These are phyloP conservation scores for Dendryphion nanum DNA, from an alignment of 2,329 filamentous ascomycete species.

Conservation along the genomic window DNA sequence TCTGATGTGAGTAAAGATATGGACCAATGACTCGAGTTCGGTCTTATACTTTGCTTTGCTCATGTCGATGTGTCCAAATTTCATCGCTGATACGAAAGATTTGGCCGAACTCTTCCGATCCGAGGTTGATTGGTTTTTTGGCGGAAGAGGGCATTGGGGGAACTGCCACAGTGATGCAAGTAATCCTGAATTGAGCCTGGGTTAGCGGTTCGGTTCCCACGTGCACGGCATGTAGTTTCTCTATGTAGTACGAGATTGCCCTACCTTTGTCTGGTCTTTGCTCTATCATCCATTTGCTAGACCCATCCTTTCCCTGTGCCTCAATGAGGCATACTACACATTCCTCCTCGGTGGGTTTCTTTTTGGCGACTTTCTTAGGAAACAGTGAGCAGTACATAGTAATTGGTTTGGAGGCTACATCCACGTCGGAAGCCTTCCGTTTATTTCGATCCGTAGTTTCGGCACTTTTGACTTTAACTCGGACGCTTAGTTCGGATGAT, in stretches of 20 bases:
- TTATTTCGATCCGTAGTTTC: slow-evolving; percentile 11
- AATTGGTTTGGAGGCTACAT: slow-evolving; percentile 11
- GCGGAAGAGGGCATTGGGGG: slow-evolving; percentile 23
- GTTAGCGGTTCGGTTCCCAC: neutral
- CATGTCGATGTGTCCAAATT: slow-evolving; percentile 9
- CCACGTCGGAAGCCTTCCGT: slow-evolving; percentile 17
- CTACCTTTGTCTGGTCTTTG: slow-evolving; percentile 36
- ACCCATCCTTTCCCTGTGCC: slow-evolving; percentile 6
- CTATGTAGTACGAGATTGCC: too few species aligned
- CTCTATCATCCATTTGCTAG: slow-evolving; percentile 34
- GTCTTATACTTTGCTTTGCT: slow-evolving; percentile 14
- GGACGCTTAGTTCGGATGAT: slow-evolving; percentile 8
- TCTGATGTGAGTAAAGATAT: slow-evolving; percentile 36
- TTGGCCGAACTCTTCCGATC: slow-evolving; percentile 24
- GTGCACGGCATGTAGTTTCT: neutral
- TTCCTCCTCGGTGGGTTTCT: slow-evolving; percentile 33
- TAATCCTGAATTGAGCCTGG: slow-evolving; percentile 7
- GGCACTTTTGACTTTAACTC: slow-evolving; percentile 5
- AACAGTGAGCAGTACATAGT: slow-evolving; percentile 33
- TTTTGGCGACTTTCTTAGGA: slow-evolving; percentile 35
- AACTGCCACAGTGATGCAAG: slow-evolving; percentile 29
- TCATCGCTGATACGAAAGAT: slow-evolving; percentile 12
- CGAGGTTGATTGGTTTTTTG: slow-evolving; percentile 13
- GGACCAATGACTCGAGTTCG: slow-evolving; percentile 27
- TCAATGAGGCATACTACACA: slow-evolving; percentile 34